Base-by-base conservation (phyloP, 2,329 filamentous ascomycete genomes). In the Calonectria multiphialidica region DNA sequence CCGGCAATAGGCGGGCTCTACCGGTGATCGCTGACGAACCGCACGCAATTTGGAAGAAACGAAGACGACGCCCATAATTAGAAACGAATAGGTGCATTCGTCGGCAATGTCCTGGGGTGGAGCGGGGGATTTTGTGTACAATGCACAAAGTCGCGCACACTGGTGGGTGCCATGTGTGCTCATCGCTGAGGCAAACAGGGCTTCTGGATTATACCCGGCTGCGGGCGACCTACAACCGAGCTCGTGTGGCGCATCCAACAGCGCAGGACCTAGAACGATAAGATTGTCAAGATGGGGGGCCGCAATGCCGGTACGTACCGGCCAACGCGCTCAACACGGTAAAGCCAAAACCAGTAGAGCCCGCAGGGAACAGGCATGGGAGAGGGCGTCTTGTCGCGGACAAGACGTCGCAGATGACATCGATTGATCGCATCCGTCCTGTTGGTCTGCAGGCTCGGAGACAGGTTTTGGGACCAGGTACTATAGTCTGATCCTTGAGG, bases 391-490 rank as follows among this genome's bases (percentile, higher is more conserved):
- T 62, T 30, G 63, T 63, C 57, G 53, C 37, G 55, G 40, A 13
- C 55, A 65, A 63, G 33, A 55, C 68, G 44, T 47, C 44, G 63
- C 63, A 71, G 63, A 63, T 66, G 68, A 62, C 53, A 63, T 66
- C 53, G 63, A 67, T 71, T 71, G 30, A 71, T 71, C 63, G 55
- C 55, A 71, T 71, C 67, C 68, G 63, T 61, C 63, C 61, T 62
- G 62, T 61, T 61, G 49, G 57, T 62, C 42, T 49, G 42, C 55
- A 70, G 44, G 49, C 23, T 57, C 35, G 44, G 62, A 59, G 62
- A 59, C 68, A 62, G 35, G 37, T 59, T 47, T 59, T 66, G 68
- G 68, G 44, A n/a, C 44, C 28, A 33, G 53, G 44, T 23, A 37
- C 62, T 40, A 50, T 57, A 42, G 63, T 63, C 63, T 71, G 37